Conservation (phyloP, 306 rosid genomes). For the Citrullus colocynthis region DNA sequence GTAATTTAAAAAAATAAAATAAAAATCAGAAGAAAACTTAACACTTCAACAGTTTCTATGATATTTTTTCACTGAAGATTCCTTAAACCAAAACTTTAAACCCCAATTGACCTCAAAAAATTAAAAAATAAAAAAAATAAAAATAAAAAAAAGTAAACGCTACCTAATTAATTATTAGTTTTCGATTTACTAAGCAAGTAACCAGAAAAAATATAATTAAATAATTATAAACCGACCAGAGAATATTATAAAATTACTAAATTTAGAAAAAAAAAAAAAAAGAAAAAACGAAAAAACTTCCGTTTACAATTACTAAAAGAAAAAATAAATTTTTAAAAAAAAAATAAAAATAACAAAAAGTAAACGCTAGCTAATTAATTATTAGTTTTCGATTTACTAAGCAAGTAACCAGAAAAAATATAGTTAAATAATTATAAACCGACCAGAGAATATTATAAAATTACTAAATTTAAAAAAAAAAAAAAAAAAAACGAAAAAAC, state of each 20-base stretch:
- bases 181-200: not conserved
- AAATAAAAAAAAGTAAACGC: no score
- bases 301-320: not conserved
- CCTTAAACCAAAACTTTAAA: not conserved
- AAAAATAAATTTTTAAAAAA: not conserved
- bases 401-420: not conserved
- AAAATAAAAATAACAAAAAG: no score
- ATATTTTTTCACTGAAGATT: not conserved
- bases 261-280: not conserved
- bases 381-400: not conserved
- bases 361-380: not conserved
- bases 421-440: not conserved
- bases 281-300: not conserved
- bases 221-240: not conserved
- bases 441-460: not conserved
- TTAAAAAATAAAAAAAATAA: no score
- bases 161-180: not conserved
- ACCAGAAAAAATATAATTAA: not conserved
- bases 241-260: not conserved
- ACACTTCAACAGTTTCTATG: not conserved
- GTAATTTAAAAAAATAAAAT: constrained; percentile 7
- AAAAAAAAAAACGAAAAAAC: no score
- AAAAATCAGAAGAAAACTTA: constrained; percentile 6
- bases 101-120: not conserved
- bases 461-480: not conserved